Evolutionary conservation across 768 basidiomycete genomes (phyloP).

Genomic region (Pleurotus salmoneostramineus): DNA sequence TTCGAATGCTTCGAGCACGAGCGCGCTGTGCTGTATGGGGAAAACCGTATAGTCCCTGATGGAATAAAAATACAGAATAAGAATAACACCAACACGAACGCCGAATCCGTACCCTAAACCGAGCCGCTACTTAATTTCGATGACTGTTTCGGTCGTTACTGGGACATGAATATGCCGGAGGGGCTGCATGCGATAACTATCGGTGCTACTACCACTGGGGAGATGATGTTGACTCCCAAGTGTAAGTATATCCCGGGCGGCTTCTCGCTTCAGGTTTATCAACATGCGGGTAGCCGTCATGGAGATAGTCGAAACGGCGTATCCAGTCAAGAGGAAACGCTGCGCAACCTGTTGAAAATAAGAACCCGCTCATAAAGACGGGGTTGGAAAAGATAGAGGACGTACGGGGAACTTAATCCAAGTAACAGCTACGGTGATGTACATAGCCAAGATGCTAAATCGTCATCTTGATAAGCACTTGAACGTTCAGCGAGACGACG

Average conservation of each 20-base stretch:
- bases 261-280: conserved; percentile 4
- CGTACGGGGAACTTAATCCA: neutral
- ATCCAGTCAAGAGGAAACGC: neutral
- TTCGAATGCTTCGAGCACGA: too few species aligned
- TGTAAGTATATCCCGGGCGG: neutral
- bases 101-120: too few species aligned
- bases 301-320: neutral
- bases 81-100: too few species aligned
- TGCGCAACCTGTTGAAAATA: neutral
- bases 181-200: neutral
- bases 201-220: neutral
- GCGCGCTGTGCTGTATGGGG: too few species aligned
- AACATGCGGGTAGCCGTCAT: conserved; percentile 2
- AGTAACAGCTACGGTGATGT: neutral
- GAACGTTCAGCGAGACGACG: neutral
- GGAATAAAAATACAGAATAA: too few species aligned
- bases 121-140: neutral
- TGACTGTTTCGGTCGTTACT: neutral
- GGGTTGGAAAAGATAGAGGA: neutral
- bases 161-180: neutral
- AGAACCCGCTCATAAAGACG: neutral
- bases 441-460: neutral
- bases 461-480: neutral
- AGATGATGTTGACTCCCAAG: neutral
- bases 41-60: too few species aligned